phyloP scores from a whole-genome alignment of 208 protist species.

The Naegleria fowleri region DNA sequence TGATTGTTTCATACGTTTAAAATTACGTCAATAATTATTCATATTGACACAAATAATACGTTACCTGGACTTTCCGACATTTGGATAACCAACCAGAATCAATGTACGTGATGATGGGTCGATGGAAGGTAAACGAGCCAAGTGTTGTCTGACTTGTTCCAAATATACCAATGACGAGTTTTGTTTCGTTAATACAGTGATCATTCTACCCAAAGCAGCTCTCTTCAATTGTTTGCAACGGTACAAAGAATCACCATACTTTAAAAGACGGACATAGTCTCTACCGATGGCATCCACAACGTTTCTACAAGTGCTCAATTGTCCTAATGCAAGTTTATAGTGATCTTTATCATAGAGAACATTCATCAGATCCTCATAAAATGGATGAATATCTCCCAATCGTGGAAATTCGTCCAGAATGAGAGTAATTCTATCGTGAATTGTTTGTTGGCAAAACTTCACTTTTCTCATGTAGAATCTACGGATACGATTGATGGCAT shows the following conservation, averaged over 20 bases:
- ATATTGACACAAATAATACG: no score
- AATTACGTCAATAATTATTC: no score
- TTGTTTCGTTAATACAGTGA: constrained; percentile 93
- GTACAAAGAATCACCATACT: constrained; percentile 99
- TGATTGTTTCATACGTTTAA: no score
- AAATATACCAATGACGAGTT: constrained; percentile 91
- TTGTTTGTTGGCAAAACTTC: constrained; percentile 95
- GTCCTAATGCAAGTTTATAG: constrained; percentile 99
- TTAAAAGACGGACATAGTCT: constrained; percentile 97
- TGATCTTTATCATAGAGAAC: constrained; percentile 99
- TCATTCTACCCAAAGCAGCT: constrained; percentile 98
- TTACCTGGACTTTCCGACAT: constrained; percentile 95
- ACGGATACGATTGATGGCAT: constrained; percentile 96
- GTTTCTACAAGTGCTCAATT: constrained; percentile 91
- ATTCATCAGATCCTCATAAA: constrained; percentile 99
- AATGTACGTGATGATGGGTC: constrained; percentile 97
- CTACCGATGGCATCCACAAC: constrained; percentile 95
- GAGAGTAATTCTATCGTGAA: constrained; percentile 91
- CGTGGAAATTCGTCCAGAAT: constrained; percentile 94
- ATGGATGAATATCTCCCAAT: constrained; percentile 99
- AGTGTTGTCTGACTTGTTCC: constrained; percentile 99
- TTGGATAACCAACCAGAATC: constrained; percentile 96
- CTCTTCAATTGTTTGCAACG: constrained; percentile 99
- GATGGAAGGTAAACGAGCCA: constrained; percentile 97
- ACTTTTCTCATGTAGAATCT: constrained; percentile 99